Base-by-base conservation (phyloP, 306 rosid genomes). In the Fragaria iinumae region DNA sequence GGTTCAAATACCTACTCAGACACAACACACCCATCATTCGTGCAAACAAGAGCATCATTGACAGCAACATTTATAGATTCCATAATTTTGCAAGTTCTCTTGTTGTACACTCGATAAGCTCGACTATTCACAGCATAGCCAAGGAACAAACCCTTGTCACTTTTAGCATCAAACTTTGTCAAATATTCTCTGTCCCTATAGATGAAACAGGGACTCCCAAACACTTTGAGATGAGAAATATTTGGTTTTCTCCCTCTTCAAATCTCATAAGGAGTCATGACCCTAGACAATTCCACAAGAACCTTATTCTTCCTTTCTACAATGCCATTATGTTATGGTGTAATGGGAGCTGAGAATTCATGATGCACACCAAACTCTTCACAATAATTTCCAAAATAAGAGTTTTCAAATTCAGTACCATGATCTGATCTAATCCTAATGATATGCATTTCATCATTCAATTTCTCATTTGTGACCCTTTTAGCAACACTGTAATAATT, bases 71-170 rank as follows among this genome's bases (percentile, higher is more conserved):
- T 44, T 11, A 44, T 3, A 1, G 48, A 8, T 44, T 44, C 8
- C 93, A 83, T 47, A 67, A 86, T 41, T 39, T 6, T 39, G 2
- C 44, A 39, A 0, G 2, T 6, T 39, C 44, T 39, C 9, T 39
- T 39, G 44, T 49, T 27, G 0, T 25, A 60, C 0, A 27, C 20
- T 0, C n/a, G 11, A 4, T 11, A 60, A 0, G 20, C 67, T 5
- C 39, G 13, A 0, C 39, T 60, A 0, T 60, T 2, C 0, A 1
- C 0, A 1, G 9, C 17, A 27, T 60, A 60, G 0, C 41, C 41
- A 11, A 60, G 20, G 1, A 60, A 60, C 0, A 27, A 1, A 1
- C 39, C 39, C 6, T 60, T 29, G 5, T 27, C 39, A 4, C 38
- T 0, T 0, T 4, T 25, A 2, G 18, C 14, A 25, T 3, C 18